Evolutionary conservation across 1,284 basidiomycete genomes (phyloP).

Genomic region (Waitea zeae): DNA sequence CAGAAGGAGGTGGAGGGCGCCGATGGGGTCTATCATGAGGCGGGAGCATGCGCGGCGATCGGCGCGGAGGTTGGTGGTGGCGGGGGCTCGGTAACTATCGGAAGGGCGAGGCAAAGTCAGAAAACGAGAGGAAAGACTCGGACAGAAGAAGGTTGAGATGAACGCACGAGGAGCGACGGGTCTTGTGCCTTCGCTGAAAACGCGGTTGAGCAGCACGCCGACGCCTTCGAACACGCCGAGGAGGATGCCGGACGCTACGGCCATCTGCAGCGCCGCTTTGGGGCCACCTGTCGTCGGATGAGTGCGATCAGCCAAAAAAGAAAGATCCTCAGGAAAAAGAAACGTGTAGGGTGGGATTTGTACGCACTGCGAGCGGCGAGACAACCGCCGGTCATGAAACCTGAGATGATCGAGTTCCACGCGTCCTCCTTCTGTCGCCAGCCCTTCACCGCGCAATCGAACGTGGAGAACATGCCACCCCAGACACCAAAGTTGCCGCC

Average conservation of each 20-base stretch:
- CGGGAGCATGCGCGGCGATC: too few relatives aligned
- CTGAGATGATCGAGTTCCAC: conserved; percentile 98
- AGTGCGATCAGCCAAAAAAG: conserved; percentile 5
- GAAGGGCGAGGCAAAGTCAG: too few relatives aligned
- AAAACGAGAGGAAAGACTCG: too few relatives aligned
- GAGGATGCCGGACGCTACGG: conserved; percentile 91
- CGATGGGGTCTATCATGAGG: too few relatives aligned
- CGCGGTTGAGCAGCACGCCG: conserved; percentile 70
- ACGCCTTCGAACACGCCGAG: conserved; percentile 95
- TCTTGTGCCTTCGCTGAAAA: conserved; percentile 70
- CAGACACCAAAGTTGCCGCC: conserved; percentile 97
- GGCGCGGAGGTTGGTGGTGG: too few relatives aligned
- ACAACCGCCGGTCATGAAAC: conserved; percentile 96
- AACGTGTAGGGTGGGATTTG: not conserved
- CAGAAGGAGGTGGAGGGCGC: too few relatives aligned
- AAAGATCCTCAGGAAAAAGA: not conserved
- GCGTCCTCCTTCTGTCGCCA: conserved; percentile 98
- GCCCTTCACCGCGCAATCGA: conserved; percentile 96
- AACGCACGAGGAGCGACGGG: too few relatives aligned
- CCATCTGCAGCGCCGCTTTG: conserved; percentile 76
- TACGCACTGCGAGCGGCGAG: conserved; percentile 84
- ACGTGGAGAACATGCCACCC: conserved; percentile 95
- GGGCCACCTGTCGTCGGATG: conserved; percentile 66
- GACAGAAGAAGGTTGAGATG: too few relatives aligned
- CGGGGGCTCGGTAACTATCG: too few relatives aligned